phyloP scores from a whole-genome alignment of 768 basidiomycete species.

The Flagelloscypha sp. region DNA sequence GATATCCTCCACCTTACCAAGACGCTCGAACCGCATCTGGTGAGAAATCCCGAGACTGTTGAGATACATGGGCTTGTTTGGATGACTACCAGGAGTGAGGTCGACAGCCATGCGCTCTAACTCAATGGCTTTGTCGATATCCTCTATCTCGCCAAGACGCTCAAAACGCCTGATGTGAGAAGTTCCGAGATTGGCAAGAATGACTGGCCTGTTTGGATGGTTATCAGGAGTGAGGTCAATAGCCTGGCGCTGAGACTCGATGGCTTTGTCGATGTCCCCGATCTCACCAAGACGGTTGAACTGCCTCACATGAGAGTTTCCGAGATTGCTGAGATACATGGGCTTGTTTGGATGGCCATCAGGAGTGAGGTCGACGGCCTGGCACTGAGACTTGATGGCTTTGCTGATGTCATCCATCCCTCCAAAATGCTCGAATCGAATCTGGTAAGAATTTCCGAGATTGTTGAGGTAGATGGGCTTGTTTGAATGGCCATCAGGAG shows the following conservation, averaged over 20 bases:
- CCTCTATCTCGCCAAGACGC: slow-evolving; percentile 1
- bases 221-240: slow-evolving; percentile 3
- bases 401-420: slow-evolving; percentile 18
- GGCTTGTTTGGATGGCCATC: slow-evolving; percentile 2
- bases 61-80: slow-evolving; percentile 5
- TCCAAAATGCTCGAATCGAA: slow-evolving; percentile 17
- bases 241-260: not conserved
- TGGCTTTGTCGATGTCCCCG: slow-evolving; percentile 9
- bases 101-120: slow-evolving; percentile 1
- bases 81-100: slow-evolving; percentile 7
- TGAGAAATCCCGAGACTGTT: slow-evolving; percentile 8
- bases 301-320: slow-evolving; percentile 2
- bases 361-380: too few relatives aligned
- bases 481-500: slow-evolving; percentile 11
- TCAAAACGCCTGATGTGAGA: slow-evolving; percentile 1
- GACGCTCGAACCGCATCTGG: slow-evolving; percentile 4
- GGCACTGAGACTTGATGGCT: too few relatives aligned
- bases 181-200: slow-evolving; percentile 1
- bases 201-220: not conserved
- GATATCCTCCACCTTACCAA: slow-evolving; percentile 6
- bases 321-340: slow-evolving; percentile 4
- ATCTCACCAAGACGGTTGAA: slow-evolving; percentile 11
- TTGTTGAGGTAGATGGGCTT: slow-evolving; percentile 11
- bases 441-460: slow-evolving; percentile 14
- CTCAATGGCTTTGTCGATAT: slow-evolving; percentile 4